Conservation (phyloP, 768 basidiomycete species). For the Agaricus subrufescens region DNA sequence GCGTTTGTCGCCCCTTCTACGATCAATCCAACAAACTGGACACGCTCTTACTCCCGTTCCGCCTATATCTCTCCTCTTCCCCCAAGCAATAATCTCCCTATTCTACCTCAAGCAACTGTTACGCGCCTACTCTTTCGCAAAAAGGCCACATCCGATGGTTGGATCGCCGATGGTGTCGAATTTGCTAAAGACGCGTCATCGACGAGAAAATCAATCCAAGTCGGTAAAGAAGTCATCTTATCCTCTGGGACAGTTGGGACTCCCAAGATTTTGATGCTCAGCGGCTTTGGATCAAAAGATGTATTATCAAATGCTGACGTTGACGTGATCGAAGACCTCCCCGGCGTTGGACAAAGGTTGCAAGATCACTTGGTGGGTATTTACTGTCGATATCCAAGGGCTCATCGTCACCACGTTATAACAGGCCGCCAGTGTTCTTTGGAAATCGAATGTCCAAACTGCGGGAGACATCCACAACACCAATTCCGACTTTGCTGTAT, state of each 20-base stretch:
- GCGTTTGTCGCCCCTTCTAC: constrained; percentile 50
- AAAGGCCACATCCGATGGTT: constrained; percentile 32
- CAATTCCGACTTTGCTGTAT: constrained; percentile 25
- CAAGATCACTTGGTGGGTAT: constrained; percentile 46
- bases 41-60: constrained; percentile 59
- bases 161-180: constrained; percentile 29
- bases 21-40: constrained; percentile 61
- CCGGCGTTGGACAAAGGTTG: constrained; percentile 52
- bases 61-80: constrained; percentile 63
- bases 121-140: constrained; percentile 43
- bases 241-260: constrained; percentile 45
- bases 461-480: constrained; percentile 27
- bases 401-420: background rate
- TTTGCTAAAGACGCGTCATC: constrained; percentile 34
- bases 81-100: constrained; percentile 57
- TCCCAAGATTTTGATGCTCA: constrained; percentile 46
- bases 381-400: background rate
- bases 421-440: constrained; percentile 24
- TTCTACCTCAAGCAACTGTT: constrained; percentile 52
- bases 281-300: constrained; percentile 49
- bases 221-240: constrained; percentile 49
- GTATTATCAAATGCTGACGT: constrained; percentile 40
- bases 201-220: constrained; percentile 38
- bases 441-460: constrained; percentile 22
- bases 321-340: constrained; percentile 32